Base-by-base conservation (phyloP, 371 early-diverging fungal genomes). In the Homolaphlyctis polyrhiza region DNA sequence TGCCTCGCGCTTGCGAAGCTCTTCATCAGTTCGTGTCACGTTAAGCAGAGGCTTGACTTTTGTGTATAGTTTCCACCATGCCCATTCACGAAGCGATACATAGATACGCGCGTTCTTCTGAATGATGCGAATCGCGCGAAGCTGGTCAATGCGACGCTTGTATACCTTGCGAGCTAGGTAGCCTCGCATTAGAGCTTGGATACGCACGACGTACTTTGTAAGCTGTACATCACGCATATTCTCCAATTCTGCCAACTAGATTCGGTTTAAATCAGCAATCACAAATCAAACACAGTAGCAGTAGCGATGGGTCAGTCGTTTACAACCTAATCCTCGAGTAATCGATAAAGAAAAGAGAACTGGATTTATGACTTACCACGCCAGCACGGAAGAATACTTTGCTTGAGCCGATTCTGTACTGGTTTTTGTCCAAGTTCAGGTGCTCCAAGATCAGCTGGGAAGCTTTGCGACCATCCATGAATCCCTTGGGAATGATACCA, bases 341-440 rank as follows among this genome's bases (percentile, higher is more conserved):
- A n/a, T n/a, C n/a, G n/a, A n/a, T n/a, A n/a, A n/a, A n/a, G n/a
- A n/a, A n/a, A n/a, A n/a, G n/a, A n/a, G n/a, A n/a, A n/a, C n/a
- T n/a, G n/a, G n/a, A n/a, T n/a, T n/a, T n/a, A n/a, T n/a, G 25
- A 78, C 83, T 73, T 69, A 95, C 83, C 65, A 98, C 96, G 11
- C 99, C 98, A 30, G 99, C 95, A 13, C 92, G 87, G 88, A 99
- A 99, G 73, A 99, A 99, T 29, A 99, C 94, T 73, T 96, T 99
- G 61, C 91, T 92, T 28, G 82, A 85, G 58, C 99, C 99, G 50
- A 99, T 84, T 27, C 93, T 87, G 73, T 91, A 99, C 68, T 89
- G 86, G 8, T 82, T 83, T 49, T 76, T 74, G 66, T 94, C 92
- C 64, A 96, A 74, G 52, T 81, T 68, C 57, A 95, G 70, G 0